A percentile compares a stretch with the other conserved stretches of the same genome.
Evolutionary conservation across 2,329 filamentous ascomycete genomes (phyloP).

Genomic region (Setomelanomma holmii): DNA sequence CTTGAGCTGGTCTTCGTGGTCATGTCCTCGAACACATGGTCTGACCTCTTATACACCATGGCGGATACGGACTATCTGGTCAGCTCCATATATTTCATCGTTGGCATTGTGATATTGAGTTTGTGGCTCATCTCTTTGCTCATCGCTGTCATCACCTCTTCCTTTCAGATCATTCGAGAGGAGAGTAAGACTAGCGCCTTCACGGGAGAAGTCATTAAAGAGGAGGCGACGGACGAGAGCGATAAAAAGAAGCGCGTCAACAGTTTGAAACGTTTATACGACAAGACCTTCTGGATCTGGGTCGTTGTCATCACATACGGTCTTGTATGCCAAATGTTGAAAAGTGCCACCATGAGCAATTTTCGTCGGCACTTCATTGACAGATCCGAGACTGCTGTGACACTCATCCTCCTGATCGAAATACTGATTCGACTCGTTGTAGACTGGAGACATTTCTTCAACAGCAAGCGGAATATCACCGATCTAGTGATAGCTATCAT

Average conservation of each 20-base stretch:
- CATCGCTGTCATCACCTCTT: conserved; percentile 97
- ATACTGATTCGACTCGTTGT: conserved; percentile 79
- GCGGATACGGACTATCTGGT: conserved; percentile 90
- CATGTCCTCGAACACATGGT: conserved; percentile 98
- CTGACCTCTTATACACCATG: conserved; percentile 92
- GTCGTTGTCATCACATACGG: conserved; percentile 79
- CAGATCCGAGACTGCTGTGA: conserved; percentile 75
- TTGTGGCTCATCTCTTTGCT: conserved; percentile 94
- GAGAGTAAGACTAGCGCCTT: conserved; percentile 96
- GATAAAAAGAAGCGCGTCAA: conserved; percentile 51
- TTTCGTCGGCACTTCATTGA: conserved; percentile 70
- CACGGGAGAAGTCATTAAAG: conserved; percentile 69
- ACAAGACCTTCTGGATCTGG: conserved; percentile 80
- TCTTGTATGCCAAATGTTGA: conserved; percentile 78
- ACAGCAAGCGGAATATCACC: conserved; percentile 75
- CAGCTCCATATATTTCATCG: conserved; percentile 77
- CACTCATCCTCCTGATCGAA: conserved; percentile 78
- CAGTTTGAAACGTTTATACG: conserved; percentile 73
- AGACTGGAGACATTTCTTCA: conserved; percentile 83
- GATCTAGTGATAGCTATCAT: conserved; percentile 82
- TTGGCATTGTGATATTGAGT: conserved; percentile 86
- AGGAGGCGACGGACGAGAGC: conserved; percentile 43
- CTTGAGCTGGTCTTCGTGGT: conserved; percentile 95
- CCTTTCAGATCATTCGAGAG: conserved; percentile 97
- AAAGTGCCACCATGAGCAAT: conserved; percentile 76